These are phyloP conservation scores for Zostera marina DNA, from an alignment of 116 monocot genomes.

Conservation along the genomic window DNA sequence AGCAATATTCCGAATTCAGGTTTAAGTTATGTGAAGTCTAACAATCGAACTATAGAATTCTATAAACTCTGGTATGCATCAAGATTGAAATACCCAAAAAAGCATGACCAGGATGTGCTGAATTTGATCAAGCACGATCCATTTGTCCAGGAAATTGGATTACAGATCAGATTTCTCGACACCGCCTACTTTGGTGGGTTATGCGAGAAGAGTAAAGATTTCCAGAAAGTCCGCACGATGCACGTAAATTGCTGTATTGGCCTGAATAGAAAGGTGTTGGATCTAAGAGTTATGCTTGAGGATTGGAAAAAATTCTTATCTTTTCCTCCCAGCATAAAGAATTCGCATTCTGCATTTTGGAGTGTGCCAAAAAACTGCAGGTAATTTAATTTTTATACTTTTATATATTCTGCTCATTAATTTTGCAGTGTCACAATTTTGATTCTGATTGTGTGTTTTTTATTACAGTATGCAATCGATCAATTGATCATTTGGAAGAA, in stretches of 20 bases:
- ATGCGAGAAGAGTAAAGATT: conserved; percentile 10
- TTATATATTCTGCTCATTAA: background rate
- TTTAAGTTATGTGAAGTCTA: conserved; percentile 15
- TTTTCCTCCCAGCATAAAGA: conserved; percentile 1
- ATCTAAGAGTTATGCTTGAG: conserved; percentile 10
- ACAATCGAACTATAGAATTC: conserved; percentile 11
- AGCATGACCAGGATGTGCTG: conserved; percentile 14
- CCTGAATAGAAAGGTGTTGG: conserved; percentile 6
- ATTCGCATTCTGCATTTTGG: conserved; percentile 4
- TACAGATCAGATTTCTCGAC: conserved; percentile 4
- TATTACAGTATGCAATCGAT: background rate
- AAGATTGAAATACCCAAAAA: conserved; percentile 8
- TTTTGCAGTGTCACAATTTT: background rate
- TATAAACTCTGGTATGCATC: conserved; percentile 19
- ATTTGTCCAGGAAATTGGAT: conserved; percentile 4
- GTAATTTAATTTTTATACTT: background rate
- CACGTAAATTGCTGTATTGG: conserved; percentile 16
- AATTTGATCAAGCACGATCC: conserved; percentile 9
- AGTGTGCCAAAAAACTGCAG: conserved; percentile 16
- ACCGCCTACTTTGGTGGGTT: conserved; percentile 10
- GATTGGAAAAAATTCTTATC: conserved; percentile 10
- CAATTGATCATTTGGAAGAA: no score
- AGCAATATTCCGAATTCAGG: conserved; percentile 9
- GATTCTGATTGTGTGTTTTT: background rate
- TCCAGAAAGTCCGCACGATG: conserved; percentile 15